Base-by-base conservation (phyloP, 192 early-diverging fungal species). In the Gigaspora rosea region DNA sequence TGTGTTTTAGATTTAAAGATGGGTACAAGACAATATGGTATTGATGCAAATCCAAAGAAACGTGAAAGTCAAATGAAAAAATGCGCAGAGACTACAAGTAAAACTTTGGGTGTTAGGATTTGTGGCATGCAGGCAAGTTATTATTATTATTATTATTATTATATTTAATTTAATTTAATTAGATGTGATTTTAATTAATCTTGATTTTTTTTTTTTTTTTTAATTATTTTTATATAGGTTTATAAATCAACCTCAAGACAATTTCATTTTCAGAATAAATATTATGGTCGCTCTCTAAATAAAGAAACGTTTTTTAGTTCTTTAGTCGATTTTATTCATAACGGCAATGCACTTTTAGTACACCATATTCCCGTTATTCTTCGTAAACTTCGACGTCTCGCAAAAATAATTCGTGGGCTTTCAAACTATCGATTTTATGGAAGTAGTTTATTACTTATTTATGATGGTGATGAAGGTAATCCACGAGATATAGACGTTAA, bases 1-100 rank as follows among this genome's bases (percentile, higher is more conserved):
- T 98, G 96, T 77, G 96, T 99, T 18, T 87, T 99, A 54, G 96
- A 99, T 81, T 88, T 99, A 67, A 99, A 99, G 77, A 99, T 99
- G 96, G 98, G 98, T 46, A 97, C 95, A 15, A 86, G 98, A 8
- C 98, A 99, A 82, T 92, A 97, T 78, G 96, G 98, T 6, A 90
- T 99, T 65, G 87, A 94, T 85, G 96, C 93, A 2, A 86, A 91
- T 0, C 83, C 87, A 15, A 90, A 91, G 57, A 99, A 99, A 80
- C 86, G 92, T 52, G 80, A 88, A 35, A 95, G 92, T 52, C 97
- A 99, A 82, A 96, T 92, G 52, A 82, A 88, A 56, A 99, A 99
- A 82, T 98, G 97, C 78, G 94, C 95, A 73, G 85, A 87, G 54
- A 94, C 95, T 10, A 99, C 98, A 9, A 96, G 95, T 82, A 92